Base-by-base conservation (phyloP, 2,329 filamentous ascomycete species). In the Fusarium mangiferae region DNA sequence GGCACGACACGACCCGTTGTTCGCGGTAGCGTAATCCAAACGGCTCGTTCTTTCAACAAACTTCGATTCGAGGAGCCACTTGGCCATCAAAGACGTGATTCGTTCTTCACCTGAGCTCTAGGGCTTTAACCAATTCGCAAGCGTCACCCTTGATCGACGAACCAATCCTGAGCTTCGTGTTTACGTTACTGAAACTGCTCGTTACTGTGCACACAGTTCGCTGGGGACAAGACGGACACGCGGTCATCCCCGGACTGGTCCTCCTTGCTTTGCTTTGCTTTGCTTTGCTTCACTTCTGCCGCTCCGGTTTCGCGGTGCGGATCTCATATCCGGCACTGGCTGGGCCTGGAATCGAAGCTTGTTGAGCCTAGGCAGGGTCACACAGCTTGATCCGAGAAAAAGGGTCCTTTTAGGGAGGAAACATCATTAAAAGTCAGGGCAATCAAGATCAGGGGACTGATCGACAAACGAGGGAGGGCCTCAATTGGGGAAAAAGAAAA, bases 171-270 rank as follows among this genome's bases (percentile, higher is more conserved):
- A 67, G 56, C 62, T 73, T 78, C 59, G 54, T 58, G 59, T 77
- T 78, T 78, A 78, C 77, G 77, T 73, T 77, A 78, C 70, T 68
- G 64, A 71, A 75, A 78, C 70, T 67, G 74, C 52, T 48, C 44
- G 65, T 63, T 65, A 60, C 62, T 49, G 45, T 59, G 39, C 41
- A 65, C 68, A 69, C 72, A 63, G 56, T 68, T 54, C 22, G 46
- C 68, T 75, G 72, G 72, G 61, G 72, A 75, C 72, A 70, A 73
- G 60, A 72, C 72, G 73, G 65, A 72, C 62, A 74, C 75, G 65
- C 77, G 75, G 74, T 69, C 68, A 74, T 76, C 72, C 68, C 73
- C 70, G 76, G 63, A 66, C 63, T 71, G 69, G 65, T 67, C 67
- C 72, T 66, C 56, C 36, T 68, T 68, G 55, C 63, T 67, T 63